Evolutionary conservation across 2,329 filamentous ascomycete species (phyloP).

Genomic region (Colletotrichum eleusines): DNA sequence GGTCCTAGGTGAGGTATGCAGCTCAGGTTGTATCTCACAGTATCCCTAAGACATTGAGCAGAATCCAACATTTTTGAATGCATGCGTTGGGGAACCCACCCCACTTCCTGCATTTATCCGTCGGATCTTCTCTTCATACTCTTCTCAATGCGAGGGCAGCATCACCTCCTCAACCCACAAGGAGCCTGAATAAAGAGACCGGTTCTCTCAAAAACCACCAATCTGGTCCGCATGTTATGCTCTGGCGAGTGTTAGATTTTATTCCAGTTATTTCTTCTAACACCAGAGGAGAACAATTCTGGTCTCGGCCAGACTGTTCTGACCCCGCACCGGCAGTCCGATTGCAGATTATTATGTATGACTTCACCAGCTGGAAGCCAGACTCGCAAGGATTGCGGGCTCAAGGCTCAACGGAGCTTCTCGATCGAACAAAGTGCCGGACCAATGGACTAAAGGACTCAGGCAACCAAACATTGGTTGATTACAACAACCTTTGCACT

Average conservation of each 20-base stretch:
- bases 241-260: not conserved
- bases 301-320: not conserved
- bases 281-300: not conserved
- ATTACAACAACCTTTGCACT: not conserved
- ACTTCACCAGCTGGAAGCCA: not conserved
- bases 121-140: no score
- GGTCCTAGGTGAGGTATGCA: not conserved
- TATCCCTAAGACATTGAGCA: no score
- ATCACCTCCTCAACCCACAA: not conserved
- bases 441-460: no score
- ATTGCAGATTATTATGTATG: not conserved
- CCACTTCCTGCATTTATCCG: no score
- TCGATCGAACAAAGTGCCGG: not conserved
- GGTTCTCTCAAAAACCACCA: not conserved
- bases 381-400: not conserved
- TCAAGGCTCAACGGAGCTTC: not conserved
- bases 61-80: no score
- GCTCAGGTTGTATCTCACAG: no score
- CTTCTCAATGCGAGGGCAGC: no score
- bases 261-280: not conserved
- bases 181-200: not conserved
- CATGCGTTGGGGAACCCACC: no score
- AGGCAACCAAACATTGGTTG: rapidly evolving
- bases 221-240: not conserved
- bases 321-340: not conserved